Evolutionary conservation across 495 filamentous ascomycete genomes (phyloP), one percentile per base, ranked within the genome.

Genomic region (Penicillium daleae): DNA sequence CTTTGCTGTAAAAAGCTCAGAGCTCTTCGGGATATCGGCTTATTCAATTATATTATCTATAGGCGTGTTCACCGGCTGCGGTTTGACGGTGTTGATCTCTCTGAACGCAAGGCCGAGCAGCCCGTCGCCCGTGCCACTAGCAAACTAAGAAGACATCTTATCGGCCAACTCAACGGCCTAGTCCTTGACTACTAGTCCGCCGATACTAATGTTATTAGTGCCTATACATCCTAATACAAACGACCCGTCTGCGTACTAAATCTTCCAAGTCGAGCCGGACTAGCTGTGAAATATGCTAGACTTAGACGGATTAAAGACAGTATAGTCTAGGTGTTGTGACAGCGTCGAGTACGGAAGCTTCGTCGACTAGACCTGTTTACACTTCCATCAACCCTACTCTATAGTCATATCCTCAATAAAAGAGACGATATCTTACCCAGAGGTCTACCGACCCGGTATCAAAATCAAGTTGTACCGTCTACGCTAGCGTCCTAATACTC

Each of bases 401-500:
- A n/a, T n/a, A n/a, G n/a, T n/a, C n/a, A n/a, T n/a, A n/a, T n/a
- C n/a, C n/a, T n/a, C n/a, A n/a, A 40, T 26, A 6, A 32, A 10
- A 54, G 48, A 27, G 10, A 31, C 31, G 29, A 12, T 5, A 44
- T 39, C 27, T 67, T 80, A 93, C 89, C 91, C 89, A 94, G 39
- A 92, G 80, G 81, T 92, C 90, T 6, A 87, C 80, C 48, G 88
- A 90, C 10, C 89, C 91, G 31, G 90, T 92, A 74, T 94, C 90
- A 65, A 93, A 91, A 69, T 92, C 87, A 51, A 93, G 69, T 50
- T 77, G 82, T 58, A 92, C 53, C 37, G 74, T 87, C 79, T 93
- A 89, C 4, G 79, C 76, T 9, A 89, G 89, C 1, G 85, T 89
- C 29, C 91, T 90, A 65, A 93, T 88, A 6, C 69, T 60, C 42